A percentile compares a stretch with the other conserved stretches of the same genome.
Evolutionary conservation across 495 filamentous ascomycete genomes (phyloP).

Genomic region (Penicillium flavigenum): DNA sequence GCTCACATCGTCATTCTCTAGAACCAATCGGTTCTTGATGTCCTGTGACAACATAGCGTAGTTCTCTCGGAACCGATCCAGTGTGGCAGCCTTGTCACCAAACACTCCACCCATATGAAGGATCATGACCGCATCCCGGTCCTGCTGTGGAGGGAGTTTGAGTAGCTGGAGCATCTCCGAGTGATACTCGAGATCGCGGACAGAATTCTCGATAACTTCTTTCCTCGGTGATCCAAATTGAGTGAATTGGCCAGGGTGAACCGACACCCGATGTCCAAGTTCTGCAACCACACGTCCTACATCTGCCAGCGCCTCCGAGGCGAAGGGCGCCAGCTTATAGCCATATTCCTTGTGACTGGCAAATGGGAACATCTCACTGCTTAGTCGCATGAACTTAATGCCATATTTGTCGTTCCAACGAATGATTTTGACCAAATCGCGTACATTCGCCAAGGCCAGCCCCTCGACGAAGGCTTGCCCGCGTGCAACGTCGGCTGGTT

Average conservation of each 20-base stretch:
- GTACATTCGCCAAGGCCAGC: slow-evolving; percentile 77
- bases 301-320: slow-evolving; percentile 71
- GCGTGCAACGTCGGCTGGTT: slow-evolving; percentile 59
- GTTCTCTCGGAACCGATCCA: slow-evolving; percentile 79
- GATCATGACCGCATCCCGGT: slow-evolving; percentile 92
- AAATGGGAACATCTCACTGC: slow-evolving; percentile 96
- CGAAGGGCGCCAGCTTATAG: slow-evolving; percentile 85
- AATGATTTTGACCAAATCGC: slow-evolving; percentile 80
- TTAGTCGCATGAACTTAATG: slow-evolving; percentile 90
- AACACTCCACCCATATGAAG: slow-evolving; percentile 92
- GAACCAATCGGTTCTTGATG: slow-evolving; percentile 77
- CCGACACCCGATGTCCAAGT: slow-evolving; percentile 82
- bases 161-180: slow-evolving; percentile 80
- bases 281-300: slow-evolving; percentile 76
- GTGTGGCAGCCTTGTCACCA: slow-evolving; percentile 79
- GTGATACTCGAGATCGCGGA: slow-evolving; percentile 88
- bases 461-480: slow-evolving; percentile 74
- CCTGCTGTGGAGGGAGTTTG: slow-evolving; percentile 71
- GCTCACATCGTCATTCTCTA: slow-evolving; percentile 92
- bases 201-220: slow-evolving; percentile 69
- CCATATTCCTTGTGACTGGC: slow-evolving; percentile 85
- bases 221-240: slow-evolving; percentile 79
- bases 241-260: slow-evolving; percentile 91
- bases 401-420: slow-evolving; percentile 91
- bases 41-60: slow-evolving; percentile 63